Percentiles rank a stretch among this genome's conserved stretches.
Evolutionary conservation across 805 yeast genomes (phyloP).

Genomic region (Scheffersomyces coipomensis): DNA sequence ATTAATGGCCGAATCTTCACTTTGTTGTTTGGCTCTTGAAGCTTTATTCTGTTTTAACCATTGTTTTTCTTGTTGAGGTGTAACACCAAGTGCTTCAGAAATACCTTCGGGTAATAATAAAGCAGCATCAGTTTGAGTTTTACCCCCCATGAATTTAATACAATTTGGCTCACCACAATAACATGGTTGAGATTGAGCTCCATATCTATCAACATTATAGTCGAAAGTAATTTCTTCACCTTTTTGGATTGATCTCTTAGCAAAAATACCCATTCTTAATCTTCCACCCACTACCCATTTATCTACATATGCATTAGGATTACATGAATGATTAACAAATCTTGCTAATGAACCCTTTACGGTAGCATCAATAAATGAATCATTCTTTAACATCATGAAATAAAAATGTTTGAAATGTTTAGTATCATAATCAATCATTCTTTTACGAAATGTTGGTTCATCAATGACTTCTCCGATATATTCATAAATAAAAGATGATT

Average conservation of each 20-base stretch:
- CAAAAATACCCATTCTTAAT: slow-evolving; percentile 91
- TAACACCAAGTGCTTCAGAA: slow-evolving; percentile 83
- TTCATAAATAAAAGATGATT: slow-evolving; percentile 79
- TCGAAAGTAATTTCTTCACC: slow-evolving; percentile 94
- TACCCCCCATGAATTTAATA: slow-evolving; percentile 92
- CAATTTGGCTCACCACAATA: slow-evolving; percentile 93
- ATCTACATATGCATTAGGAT: slow-evolving; percentile 92
- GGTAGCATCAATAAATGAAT: slow-evolving; percentile 94
- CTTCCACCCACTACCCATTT: slow-evolving; percentile 96
- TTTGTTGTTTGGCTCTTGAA: slow-evolving; percentile 45
- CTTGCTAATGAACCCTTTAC: slow-evolving; percentile 84
- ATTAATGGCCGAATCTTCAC: slow-evolving; percentile 58
- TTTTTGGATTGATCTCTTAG: slow-evolving; percentile 62
- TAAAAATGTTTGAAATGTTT: slow-evolving; percentile 78
- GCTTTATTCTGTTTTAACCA: slow-evolving; percentile 65
- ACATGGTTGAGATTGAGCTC: slow-evolving; percentile 92
- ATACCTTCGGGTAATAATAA: slow-evolving; percentile 77
- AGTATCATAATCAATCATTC: slow-evolving; percentile 73
- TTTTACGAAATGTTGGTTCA: slow-evolving; percentile 66
- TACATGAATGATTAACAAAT: slow-evolving; percentile 93
- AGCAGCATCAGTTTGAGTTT: slow-evolving; percentile 92
- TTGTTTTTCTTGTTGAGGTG: slow-evolving; percentile 62
- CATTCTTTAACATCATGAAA: slow-evolving; percentile 93
- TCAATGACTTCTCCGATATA: slow-evolving; percentile 93
- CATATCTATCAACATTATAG: slow-evolving; percentile 94